These are phyloP conservation scores for Triglochin maritima DNA, from an alignment of 106 monocot species.

Conservation along the genomic window DNA sequence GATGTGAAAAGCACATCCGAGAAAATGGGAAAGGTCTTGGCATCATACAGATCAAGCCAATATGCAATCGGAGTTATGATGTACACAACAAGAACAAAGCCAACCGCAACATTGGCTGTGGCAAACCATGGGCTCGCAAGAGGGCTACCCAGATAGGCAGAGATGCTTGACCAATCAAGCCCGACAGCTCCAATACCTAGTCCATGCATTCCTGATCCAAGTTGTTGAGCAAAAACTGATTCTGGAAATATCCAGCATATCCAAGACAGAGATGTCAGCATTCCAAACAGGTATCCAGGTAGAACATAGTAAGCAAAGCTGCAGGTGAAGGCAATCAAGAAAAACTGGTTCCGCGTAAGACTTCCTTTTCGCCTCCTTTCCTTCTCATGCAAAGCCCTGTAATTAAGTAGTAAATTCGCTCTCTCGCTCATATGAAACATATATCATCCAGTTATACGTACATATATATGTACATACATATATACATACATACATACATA, in stretches of 20 bases:
- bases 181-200: constrained; percentile 59
- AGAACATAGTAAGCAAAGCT: constrained; percentile 66
- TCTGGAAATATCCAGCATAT: constrained; percentile 64
- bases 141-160: constrained; percentile 71
- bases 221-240: constrained; percentile 71
- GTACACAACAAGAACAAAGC: constrained; percentile 45
- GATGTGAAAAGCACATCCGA: constrained; percentile 51
- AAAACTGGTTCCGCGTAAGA: constrained; percentile 69
- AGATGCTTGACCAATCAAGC: constrained; percentile 55
- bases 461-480: too few species aligned
- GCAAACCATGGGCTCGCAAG: constrained; percentile 64
- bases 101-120: constrained; percentile 50
- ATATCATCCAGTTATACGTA: too few species aligned
- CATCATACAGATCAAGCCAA: constrained; percentile 48
- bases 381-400: constrained; percentile 78
- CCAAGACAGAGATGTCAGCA: constrained; percentile 57
- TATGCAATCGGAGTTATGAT: constrained; percentile 39
- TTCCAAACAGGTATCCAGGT: constrained; percentile 69
- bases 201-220: constrained; percentile 62
- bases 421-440: not conserved
- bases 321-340: constrained; percentile 52
- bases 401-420: too few species aligned
- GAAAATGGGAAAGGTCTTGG: constrained; percentile 75
- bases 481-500: constrained; percentile 8
- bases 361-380: constrained; percentile 18